Evolutionary conservation across 2,329 filamentous ascomycete species (phyloP), one percentile per base, ranked within the genome.

Genomic region (Penicillium sp.): DNA sequence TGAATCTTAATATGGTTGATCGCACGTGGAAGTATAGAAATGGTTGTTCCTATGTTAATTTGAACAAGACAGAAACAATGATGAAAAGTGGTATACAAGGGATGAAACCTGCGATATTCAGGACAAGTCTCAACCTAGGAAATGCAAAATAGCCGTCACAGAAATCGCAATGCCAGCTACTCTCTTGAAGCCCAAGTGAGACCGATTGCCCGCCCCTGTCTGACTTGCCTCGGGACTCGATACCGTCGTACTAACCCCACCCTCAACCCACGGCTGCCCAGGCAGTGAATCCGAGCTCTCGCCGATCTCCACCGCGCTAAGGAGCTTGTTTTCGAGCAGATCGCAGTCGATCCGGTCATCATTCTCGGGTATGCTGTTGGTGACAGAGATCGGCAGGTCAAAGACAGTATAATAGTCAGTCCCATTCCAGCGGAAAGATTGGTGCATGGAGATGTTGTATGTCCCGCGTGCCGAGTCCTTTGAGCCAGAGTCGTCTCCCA

Each of bases 371-470:
- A 90, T 89, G 38, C 75, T 78, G 69, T 90, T 90, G 6, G 86
- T 88, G 37, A 89, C 82, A 3, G 81, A 79, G 61, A 90, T 86
- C 18, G 87, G 87, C 13, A 89, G 74, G 62, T 90, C 85, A 64
- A 89, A 89, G 52, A 90, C 82, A 9, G 86, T 89, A 70, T 89
- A 89, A 63, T 84, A 80, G 45, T 87, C 78, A 2, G 79, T 78
- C 13, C 78, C 81, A 66, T 89, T 88, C 53, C 89, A 77, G 13
- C 84, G 81, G 69, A 88, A 90, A 64, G 81, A 86, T 66, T 90
- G 87, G 53, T 86, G 85, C 63, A 90, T 88, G 6, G 86, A 88
- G 65, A 90, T 85, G 64, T 90, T 89, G 68, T 89, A 89, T 18
- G 76, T 73, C 3, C 86, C 87, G 3, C 85, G 78, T 24, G 81